Percentiles rank a stretch among this genome's conserved stretches.
phyloP scores from a whole-genome alignment of 495 filamentous ascomycete species.

The Evernia prunastri region DNA sequence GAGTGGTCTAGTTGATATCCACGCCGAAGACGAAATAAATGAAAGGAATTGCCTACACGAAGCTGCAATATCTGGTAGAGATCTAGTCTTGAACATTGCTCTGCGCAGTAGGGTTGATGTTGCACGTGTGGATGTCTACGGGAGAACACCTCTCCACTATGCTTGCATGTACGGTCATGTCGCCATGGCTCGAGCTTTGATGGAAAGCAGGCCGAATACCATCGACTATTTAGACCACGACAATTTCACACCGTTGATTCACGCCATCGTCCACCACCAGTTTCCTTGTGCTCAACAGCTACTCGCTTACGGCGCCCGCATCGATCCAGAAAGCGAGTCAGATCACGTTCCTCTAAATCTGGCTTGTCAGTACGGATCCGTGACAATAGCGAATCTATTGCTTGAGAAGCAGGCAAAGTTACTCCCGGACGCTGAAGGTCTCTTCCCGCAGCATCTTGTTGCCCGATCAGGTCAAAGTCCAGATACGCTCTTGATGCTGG shows the following conservation, averaged over 20 bases:
- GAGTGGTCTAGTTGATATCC: slow-evolving; percentile 76
- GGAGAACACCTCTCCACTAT: slow-evolving; percentile 89
- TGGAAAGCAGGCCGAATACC: slow-evolving; percentile 54
- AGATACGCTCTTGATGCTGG: slow-evolving; percentile 67
- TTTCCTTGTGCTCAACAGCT: slow-evolving; percentile 70
- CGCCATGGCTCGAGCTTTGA: slow-evolving; percentile 70
- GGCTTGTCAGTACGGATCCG: slow-evolving; percentile 85
- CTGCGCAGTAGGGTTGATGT: slow-evolving; percentile 65
- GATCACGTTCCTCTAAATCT: slow-evolving; percentile 93
- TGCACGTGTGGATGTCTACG: slow-evolving; percentile 82
- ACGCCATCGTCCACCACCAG: slow-evolving; percentile 83
- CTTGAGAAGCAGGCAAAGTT: slow-evolving; percentile 70
- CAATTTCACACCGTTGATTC: slow-evolving; percentile 93
- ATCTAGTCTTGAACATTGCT: slow-evolving; percentile 67
- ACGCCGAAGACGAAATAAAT: slow-evolving; percentile 92
- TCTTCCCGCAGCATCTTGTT: slow-evolving; percentile 96
- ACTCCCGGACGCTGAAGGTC: slow-evolving; percentile 86
- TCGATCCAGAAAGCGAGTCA: slow-evolving; percentile 73
- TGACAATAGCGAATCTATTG: slow-evolving; percentile 73
- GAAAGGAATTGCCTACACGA: slow-evolving; percentile 94
- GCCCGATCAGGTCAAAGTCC: slow-evolving; percentile 81
- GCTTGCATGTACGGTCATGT: slow-evolving; percentile 89
- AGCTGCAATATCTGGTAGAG: slow-evolving; percentile 80
- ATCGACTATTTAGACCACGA: slow-evolving; percentile 88
- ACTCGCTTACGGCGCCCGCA: slow-evolving; percentile 61